A percentile compares a stretch with the other conserved stretches of the same genome.
Conservation (phyloP, 306 rosid species). For the Cercis canadensis region DNA sequence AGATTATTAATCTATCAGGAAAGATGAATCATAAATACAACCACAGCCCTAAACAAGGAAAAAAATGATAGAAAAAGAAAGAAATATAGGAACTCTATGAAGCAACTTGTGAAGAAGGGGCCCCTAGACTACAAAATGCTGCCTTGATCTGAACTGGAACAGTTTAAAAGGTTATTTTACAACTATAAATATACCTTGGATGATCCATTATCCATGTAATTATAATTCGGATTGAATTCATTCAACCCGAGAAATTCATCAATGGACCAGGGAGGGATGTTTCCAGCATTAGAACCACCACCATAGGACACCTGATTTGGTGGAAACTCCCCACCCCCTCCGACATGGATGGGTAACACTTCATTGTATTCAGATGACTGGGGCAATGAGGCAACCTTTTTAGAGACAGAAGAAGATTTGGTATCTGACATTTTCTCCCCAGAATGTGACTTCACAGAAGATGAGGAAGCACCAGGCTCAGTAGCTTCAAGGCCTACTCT, state of each 20-base stretch:
- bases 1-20: neutral
- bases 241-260: slow-evolving; percentile 72
- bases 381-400: slow-evolving; percentile 47
- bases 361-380: slow-evolving; percentile 49
- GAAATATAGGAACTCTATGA: neutral
- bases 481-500: slow-evolving; percentile 67
- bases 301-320: slow-evolving; percentile 49
- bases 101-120: neutral
- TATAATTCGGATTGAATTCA: slow-evolving; percentile 66
- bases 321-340: slow-evolving; percentile 55
- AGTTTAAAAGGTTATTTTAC: neutral
- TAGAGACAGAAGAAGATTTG: slow-evolving; percentile 43
- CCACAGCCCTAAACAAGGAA: neutral
- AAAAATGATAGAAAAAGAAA: neutral
- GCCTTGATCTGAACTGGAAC: neutral
- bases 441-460: slow-evolving; percentile 48
- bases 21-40: neutral
- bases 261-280: slow-evolving; percentile 69
- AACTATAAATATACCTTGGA: slow-evolving; percentile 70
- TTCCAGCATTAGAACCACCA: slow-evolving; percentile 70
- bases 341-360: slow-evolving; percentile 42
- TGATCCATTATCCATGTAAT: slow-evolving; percentile 71
- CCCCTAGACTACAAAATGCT: neutral
- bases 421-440: slow-evolving; percentile 54
- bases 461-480: slow-evolving; percentile 53